These are phyloP conservation scores for Lentinula sp. DNA, from an alignment of 768 basidiomycete genomes.

Conservation along the genomic window DNA sequence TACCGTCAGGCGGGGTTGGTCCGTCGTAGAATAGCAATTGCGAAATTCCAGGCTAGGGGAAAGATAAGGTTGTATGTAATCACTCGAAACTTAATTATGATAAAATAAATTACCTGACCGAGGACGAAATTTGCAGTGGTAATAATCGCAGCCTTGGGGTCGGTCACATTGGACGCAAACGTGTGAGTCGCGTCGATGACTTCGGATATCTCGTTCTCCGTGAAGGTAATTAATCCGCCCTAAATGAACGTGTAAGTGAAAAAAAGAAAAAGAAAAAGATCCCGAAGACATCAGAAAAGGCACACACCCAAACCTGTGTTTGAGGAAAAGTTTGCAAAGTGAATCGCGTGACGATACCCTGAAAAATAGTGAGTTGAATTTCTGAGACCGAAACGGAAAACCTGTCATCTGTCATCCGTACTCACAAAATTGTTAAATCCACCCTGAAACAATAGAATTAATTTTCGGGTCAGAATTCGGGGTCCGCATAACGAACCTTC, in stretches of 20 bases:
- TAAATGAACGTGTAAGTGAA: conserved; percentile 13
- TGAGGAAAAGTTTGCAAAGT: conserved; percentile 50
- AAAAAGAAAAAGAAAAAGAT: background rate
- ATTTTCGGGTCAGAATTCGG: background rate
- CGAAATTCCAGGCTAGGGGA: conserved; percentile 12
- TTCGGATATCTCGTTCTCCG: conserved; percentile 11
- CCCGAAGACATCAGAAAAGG: background rate
- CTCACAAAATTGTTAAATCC: conserved; percentile 56
- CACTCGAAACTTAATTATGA: no score
- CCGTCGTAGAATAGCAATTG: conserved; percentile 37
- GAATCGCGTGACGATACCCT: conserved; percentile 59
- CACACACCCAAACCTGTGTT: conserved; percentile 51
- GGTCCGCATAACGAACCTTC: conserved; percentile 21
- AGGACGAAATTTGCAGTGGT: conserved; percentile 33
- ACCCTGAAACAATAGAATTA: conserved; percentile 24
- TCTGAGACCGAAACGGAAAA: background rate
- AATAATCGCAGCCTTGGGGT: conserved; percentile 47
- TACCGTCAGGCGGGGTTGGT: conserved; percentile 27
- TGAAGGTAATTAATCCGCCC: conserved; percentile 43
- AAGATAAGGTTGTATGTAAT: no score
- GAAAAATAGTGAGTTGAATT: conserved; percentile 6
- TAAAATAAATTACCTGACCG: conserved; percentile 24
- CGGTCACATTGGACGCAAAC: conserved; percentile 34
- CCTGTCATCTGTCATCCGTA: background rate
- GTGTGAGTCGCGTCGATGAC: conserved; percentile 29